These are phyloP conservation scores for Trametes coccinea DNA, from an alignment of 768 basidiomycete species.

Conservation along the genomic window DNA sequence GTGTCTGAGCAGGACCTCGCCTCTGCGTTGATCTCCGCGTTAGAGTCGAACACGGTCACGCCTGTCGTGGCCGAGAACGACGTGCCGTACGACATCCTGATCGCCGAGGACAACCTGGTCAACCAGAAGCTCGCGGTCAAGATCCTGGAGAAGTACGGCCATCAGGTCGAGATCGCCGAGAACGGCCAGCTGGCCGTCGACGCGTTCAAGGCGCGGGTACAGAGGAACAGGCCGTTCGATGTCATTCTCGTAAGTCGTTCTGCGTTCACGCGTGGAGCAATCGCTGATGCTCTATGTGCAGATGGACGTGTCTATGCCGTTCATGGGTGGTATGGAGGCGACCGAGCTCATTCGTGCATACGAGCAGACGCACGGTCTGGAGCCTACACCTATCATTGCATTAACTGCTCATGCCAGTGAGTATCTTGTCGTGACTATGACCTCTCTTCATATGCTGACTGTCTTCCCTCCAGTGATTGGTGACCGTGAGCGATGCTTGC, in stretches of 20 bases:
- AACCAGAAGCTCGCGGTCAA: conserved; percentile 97
- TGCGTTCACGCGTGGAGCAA: neutral
- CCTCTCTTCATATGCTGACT: conserved; percentile 10
- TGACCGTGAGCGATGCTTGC: conserved; percentile 71
- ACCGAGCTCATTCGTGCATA: conserved; percentile 88
- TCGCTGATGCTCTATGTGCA: conserved; percentile 31
- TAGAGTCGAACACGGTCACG: conserved; percentile 93
- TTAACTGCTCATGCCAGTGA: conserved; percentile 95
- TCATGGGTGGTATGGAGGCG: conserved; percentile 99
- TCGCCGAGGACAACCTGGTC: conserved; percentile 96
- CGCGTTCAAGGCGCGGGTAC: conserved; percentile 78
- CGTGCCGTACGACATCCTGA: conserved; percentile 85
- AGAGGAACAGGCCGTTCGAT: conserved; percentile 77
- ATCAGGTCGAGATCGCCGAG: conserved; percentile 95
- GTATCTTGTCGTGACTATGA: conserved; percentile 36
- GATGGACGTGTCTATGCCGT: conserved; percentile 99
- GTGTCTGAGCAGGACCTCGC: conserved; percentile 86
- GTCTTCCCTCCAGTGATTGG: conserved; percentile 71
- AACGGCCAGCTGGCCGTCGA: conserved; percentile 94
- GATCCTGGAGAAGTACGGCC: conserved; percentile 94
- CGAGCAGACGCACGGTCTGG: conserved; percentile 69
- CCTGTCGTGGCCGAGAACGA: conserved; percentile 86
- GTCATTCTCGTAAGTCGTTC: conserved; percentile 76
- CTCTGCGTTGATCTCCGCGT: conserved; percentile 88
- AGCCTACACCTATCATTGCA: conserved; percentile 89